phyloP scores from a whole-genome alignment of 2,329 filamentous ascomycete genomes.

The Diaporthe vaccinii region DNA sequence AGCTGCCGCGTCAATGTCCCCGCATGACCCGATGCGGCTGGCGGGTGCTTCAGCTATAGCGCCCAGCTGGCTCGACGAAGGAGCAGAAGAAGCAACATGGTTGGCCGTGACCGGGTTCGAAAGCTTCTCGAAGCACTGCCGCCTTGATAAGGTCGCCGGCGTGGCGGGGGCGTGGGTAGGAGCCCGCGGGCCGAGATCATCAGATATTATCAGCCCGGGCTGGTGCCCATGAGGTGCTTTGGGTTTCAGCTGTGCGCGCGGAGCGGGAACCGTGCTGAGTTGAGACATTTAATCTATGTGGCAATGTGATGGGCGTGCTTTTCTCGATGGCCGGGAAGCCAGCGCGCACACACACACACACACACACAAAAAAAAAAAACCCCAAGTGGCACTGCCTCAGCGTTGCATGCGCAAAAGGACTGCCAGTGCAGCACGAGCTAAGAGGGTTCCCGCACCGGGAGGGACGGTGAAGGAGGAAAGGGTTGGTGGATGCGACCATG shows the following conservation, averaged over 20 bases:
- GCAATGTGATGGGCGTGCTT: not conserved
- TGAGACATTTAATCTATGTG: slow-evolving; percentile 19
- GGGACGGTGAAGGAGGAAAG: slow-evolving; percentile 1
- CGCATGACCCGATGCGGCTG: slow-evolving; percentile 16
- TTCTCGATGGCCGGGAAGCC: not conserved
- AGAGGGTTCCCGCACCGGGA: not conserved
- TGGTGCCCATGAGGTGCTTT: not conserved
- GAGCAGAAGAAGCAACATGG: not conserved
- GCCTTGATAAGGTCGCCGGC: not conserved
- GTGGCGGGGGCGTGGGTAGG: slow-evolving; percentile 3
- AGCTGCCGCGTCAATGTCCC: not conserved
- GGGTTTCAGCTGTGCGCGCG: slow-evolving; percentile 1
- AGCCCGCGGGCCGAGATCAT: not conserved
- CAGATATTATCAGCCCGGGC: slow-evolving; percentile 7
- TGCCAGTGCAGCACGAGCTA: not conserved
- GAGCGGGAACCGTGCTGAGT: not conserved
- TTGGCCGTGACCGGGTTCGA: not conserved
- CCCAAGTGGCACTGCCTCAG: not conserved
- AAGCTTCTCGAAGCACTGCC: slow-evolving; percentile 17
- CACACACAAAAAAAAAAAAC: too few relatives aligned
- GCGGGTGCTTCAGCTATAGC: not conserved
- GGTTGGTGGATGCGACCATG: not conserved
- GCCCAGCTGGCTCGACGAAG: not conserved
- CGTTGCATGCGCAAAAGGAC: slow-evolving; percentile 5
- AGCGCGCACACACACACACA: not conserved